phyloP scores from a whole-genome alignment of 768 basidiomycete genomes.

The Phlebiopsis flavidoalba region DNA sequence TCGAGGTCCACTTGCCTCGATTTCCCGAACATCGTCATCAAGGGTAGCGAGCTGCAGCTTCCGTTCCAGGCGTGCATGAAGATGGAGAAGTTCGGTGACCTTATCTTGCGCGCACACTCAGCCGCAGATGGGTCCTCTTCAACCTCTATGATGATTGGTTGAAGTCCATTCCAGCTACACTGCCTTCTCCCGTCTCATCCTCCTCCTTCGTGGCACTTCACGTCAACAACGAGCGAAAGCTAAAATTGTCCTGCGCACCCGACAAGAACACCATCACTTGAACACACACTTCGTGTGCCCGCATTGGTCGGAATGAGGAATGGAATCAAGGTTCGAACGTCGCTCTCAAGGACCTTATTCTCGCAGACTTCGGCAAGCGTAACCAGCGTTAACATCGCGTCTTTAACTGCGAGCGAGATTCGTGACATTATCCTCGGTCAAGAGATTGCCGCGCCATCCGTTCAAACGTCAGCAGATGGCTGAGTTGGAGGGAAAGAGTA shows the following conservation, averaged over 20 bases:
- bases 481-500: constrained; percentile 93
- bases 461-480: constrained; percentile 99
- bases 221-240: constrained; percentile 97
- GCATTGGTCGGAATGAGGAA: constrained; percentile 86
- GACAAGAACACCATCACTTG: constrained; percentile 91
- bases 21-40: constrained; percentile 99
- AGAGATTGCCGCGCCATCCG: constrained; percentile 93
- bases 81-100: constrained; percentile 99
- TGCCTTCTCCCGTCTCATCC: constrained; percentile 95
- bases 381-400: constrained; percentile 99
- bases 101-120: constrained; percentile 95
- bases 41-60: constrained; percentile 94
- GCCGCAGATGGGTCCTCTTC: constrained; percentile 98
- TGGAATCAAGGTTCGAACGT: constrained; percentile 99
- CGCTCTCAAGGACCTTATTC: constrained; percentile 95
- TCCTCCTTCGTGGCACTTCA: constrained; percentile 94
- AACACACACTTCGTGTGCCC: constrained; percentile 98
- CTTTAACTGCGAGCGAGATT: constrained; percentile 93
- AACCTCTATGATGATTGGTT: constrained; percentile 99
- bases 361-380: constrained; percentile 96
- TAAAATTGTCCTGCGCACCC: constrained; percentile 92
- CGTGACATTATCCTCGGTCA: constrained; percentile 98
- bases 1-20: constrained; percentile 98
- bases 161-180: constrained; percentile 99
- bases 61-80: constrained; percentile 99